phyloP scores from a whole-genome alignment of 2,329 filamentous ascomycete species.

The Claviceps humidiphila region DNA sequence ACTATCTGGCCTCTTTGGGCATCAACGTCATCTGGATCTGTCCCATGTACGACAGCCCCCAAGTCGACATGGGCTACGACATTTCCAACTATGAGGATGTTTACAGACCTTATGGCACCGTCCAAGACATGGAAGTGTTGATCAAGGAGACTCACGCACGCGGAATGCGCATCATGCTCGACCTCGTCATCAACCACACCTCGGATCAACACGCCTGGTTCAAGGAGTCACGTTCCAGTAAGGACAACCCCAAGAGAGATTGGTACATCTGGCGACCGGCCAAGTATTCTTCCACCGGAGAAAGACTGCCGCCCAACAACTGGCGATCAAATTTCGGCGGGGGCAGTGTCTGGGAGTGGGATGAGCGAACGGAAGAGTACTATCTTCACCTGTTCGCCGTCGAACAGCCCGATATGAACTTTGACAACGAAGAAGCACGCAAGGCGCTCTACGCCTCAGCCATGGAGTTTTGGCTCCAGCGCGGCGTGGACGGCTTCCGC shows the following conservation, averaged over 20 bases:
- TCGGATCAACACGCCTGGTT: constrained; percentile 63
- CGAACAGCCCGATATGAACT: constrained; percentile 76
- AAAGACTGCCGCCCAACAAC: constrained; percentile 60
- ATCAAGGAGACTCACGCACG: constrained; percentile 46
- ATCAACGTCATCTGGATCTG: constrained; percentile 55
- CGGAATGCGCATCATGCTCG: constrained; percentile 58
- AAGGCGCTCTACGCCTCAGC: constrained; percentile 56
- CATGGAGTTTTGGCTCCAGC: constrained; percentile 68
- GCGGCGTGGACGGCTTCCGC: constrained; percentile 61
- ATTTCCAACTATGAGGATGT: constrained; percentile 55
- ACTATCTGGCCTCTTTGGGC: constrained; percentile 47
- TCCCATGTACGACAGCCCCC: constrained; percentile 51
- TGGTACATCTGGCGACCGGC: constrained; percentile 53
- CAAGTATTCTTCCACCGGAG: constrained; percentile 40
- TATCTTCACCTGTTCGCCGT: constrained; percentile 64
- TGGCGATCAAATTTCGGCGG: constrained; percentile 52
- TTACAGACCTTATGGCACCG: constrained; percentile 50
- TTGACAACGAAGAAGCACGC: constrained; percentile 57
- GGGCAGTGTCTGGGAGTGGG: constrained; percentile 55
- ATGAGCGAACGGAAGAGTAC: constrained; percentile 59
- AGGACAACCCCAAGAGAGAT: constrained; percentile 49
- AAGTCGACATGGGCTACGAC: constrained; percentile 59
- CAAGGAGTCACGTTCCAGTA: constrained; percentile 48
- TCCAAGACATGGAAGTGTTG: constrained; percentile 50
- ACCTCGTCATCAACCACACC: constrained; percentile 69